Percentiles rank a stretch among this genome's conserved stretches.
phyloP scores from a whole-genome alignment of 306 rosid species.

The Acacia crassicarpa region DNA sequence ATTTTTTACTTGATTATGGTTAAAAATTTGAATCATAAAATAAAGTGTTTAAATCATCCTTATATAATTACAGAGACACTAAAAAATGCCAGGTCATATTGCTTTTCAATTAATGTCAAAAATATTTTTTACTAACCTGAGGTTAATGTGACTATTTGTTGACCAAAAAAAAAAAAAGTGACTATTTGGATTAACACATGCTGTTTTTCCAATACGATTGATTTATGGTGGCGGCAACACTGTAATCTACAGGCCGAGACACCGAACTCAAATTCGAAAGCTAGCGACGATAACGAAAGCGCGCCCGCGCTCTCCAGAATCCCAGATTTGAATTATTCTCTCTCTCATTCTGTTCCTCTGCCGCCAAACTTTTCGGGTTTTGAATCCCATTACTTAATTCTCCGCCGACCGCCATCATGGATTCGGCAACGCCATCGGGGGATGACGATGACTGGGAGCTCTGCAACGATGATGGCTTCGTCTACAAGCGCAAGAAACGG shows the following conservation, averaged over 20 bases:
- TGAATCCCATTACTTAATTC: not conserved
- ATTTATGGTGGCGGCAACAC: not conserved
- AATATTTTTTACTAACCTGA: too few species aligned
- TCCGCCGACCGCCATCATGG: slow-evolving; percentile 36
- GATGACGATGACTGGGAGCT: slow-evolving; percentile 64
- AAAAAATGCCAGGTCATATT: too few species aligned
- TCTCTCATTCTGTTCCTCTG: not conserved
- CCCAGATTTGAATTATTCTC: not conserved
- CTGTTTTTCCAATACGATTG: too few species aligned
- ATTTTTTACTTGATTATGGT: too few species aligned
- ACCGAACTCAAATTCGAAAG: not conserved
- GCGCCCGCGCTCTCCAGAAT: slow-evolving; percentile 1
- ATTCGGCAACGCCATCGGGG: slow-evolving; percentile 27
- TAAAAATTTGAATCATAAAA: too few species aligned
- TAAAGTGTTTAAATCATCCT: too few species aligned
- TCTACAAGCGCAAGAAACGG: slow-evolving; percentile 71
- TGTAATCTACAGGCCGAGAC: not conserved
- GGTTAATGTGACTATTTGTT: too few species aligned
- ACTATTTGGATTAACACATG: too few species aligned
- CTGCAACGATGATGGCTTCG: slow-evolving; percentile 72
- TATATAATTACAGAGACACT: too few species aligned
- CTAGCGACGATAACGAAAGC: not conserved
- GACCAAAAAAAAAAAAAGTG: too few species aligned
- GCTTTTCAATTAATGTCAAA: too few species aligned
- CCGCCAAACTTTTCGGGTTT: not conserved